These are phyloP conservation scores for Drosera spatulata DNA, from an alignment of 179 eudicot genomes.

Conservation along the genomic window DNA sequence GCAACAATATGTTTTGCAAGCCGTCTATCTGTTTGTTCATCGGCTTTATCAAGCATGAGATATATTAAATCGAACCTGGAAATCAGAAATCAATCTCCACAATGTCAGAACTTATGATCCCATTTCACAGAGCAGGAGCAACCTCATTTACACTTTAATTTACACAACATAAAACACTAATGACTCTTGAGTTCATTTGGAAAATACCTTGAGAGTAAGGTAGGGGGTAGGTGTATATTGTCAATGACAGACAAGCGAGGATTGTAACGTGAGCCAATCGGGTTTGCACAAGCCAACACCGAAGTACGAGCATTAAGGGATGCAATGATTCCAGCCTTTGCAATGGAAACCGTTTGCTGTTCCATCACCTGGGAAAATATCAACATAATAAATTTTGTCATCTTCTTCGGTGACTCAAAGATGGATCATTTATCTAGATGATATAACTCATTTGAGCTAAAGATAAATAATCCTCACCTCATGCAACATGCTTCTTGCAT, in stretches of 20 bases:
- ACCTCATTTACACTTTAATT: background rate
- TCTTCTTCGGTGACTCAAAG: no score
- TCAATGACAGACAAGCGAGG: conserved; percentile 96
- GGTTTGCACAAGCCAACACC: conserved; percentile 97
- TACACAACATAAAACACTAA: background rate
- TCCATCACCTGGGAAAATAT: conserved; percentile 74
- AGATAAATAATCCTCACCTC: conserved; percentile 34
- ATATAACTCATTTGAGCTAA: no score
- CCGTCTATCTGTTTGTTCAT: conserved; percentile 93
- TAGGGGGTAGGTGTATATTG: conserved; percentile 94
- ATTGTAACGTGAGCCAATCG: conserved; percentile 96
- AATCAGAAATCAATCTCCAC: conserved; percentile 5
- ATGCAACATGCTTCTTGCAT: conserved; percentile 96
- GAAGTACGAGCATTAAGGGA: conserved; percentile 97
- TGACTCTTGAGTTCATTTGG: background rate
- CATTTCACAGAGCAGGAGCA: no score
- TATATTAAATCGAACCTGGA: conserved; percentile 95
- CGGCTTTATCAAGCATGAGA: conserved; percentile 93
- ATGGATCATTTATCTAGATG: no score
- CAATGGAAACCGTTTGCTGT: conserved; percentile 96
- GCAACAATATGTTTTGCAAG: conserved; percentile 97
- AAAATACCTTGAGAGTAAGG: conserved; percentile 72
- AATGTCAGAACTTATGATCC: background rate
- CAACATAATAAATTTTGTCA: no score
- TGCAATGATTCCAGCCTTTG: conserved; percentile 97